Evolutionary conservation across 306 rosid genomes (phyloP), one percentile per base, ranked within the genome.

Genomic region (Glycine soja): DNA sequence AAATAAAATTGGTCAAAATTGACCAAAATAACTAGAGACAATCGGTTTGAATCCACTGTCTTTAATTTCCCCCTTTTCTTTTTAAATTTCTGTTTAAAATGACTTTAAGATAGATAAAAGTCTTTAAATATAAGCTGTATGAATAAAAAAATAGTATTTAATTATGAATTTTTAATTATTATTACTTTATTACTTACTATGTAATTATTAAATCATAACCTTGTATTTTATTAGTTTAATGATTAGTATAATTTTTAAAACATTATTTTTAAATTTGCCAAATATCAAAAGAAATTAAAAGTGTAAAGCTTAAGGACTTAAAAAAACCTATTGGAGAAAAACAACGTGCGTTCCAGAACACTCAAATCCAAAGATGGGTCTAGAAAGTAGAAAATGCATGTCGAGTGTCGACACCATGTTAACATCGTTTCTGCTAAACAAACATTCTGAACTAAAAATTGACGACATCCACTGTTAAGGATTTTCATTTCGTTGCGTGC

Each of bases 391-490:
- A 24, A 24, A 61, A 9, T 36, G 40, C 40, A 24, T 18, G 64
- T 32, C 40, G 40, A 36, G 19, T 61, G 67, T 24, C 42, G 40
- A 61, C 67, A 61, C 43, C 67, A 61, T 61, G 67, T 61, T 11
- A 32, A 61, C 67, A 61, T 61, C 40, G 14, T 59, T 59, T 24
- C n/a, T 9, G 40, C 42, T 24, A 10, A 24, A 10, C 10, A 24
- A 24, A 61, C 66, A 19, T 61, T 10, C 14, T 61, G 42, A 61
- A 24, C 10, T 13, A 13, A 52, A 13, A 7, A 3, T 13, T 52
- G 16, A 52, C 13, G 16, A 3, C 18, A 13, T 52, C 57, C 8
- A 14, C 57, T 13, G 8, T 52, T 14, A 52, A 14, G 57, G 18
- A 52, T 52, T 52, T 52, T 4, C 57, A 13, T 13, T 13, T 52